Evolutionary conservation across 1,284 basidiomycete genomes (phyloP).

Genomic region (Phellinidium pouzarii): DNA sequence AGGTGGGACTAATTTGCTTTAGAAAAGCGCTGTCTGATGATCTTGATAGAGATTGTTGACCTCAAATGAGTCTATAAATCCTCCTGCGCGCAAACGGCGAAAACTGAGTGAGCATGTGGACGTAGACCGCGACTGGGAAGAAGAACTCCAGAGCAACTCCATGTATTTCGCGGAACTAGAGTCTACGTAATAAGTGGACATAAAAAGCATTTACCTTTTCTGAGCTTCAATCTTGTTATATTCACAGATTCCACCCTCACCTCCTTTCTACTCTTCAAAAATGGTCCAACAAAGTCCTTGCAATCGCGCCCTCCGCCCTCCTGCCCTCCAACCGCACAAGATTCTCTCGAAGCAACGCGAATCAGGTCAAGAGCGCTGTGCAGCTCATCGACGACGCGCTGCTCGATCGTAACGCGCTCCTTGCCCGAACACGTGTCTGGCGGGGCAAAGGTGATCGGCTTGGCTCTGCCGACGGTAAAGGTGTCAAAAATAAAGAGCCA

Average conservation of each 20-base stretch:
- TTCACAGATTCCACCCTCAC: slow-evolving; percentile 54
- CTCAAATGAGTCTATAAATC: slow-evolving; percentile 40
- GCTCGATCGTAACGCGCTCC: slow-evolving; percentile 45
- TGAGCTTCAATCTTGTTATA: slow-evolving; percentile 10
- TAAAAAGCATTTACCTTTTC: background rate
- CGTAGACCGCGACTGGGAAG: slow-evolving; percentile 29
- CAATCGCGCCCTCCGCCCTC: slow-evolving; percentile 73
- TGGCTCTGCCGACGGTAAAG: slow-evolving; percentile 30
- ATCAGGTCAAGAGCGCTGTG: slow-evolving; percentile 34
- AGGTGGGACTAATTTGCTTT: slow-evolving; percentile 32
- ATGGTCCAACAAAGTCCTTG: slow-evolving; percentile 92
- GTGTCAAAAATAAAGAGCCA: slow-evolving; percentile 23
- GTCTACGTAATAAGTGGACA: slow-evolving; percentile 40
- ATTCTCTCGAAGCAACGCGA: slow-evolving; percentile 46
- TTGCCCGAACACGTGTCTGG: slow-evolving; percentile 50
- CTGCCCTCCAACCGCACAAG: slow-evolving; percentile 61
- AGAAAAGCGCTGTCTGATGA: slow-evolving; percentile 6
- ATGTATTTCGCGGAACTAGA: slow-evolving; percentile 45
- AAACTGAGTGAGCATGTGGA: slow-evolving; percentile 32
- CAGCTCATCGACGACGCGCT: slow-evolving; percentile 69
- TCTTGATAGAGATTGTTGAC: slow-evolving; percentile 37
- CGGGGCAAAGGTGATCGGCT: slow-evolving; percentile 41
- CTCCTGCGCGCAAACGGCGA: slow-evolving; percentile 56
- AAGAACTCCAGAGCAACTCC: slow-evolving; percentile 41
- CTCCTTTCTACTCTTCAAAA: slow-evolving; percentile 75